A percentile compares a stretch with the other conserved stretches of the same genome.
Evolutionary conservation across 306 rosid species (phyloP).

Genomic region (Vigna mungo): DNA sequence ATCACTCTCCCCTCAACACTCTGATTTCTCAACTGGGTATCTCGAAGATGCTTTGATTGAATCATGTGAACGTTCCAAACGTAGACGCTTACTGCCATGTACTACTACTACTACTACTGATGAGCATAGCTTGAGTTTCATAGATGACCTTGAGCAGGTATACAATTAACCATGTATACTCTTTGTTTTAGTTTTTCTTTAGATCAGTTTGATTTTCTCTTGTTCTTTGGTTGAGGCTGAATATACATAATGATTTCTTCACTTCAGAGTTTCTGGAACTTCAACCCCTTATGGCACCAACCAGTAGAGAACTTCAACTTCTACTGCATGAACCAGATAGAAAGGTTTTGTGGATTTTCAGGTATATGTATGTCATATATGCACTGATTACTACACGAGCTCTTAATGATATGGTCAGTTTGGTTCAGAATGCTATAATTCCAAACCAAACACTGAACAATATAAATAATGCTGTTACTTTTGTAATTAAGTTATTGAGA

Average conservation of each 20-base stretch:
- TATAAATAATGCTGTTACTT: not conserved
- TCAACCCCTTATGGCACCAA: conserved; percentile 58
- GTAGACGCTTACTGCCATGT: conserved; percentile 68
- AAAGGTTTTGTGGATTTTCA: conserved; percentile 51
- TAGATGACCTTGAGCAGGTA: conserved; percentile 48
- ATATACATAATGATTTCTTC: not conserved
- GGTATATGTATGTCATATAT: conserved; percentile 38
- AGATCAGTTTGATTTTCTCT: conserved; percentile 5
- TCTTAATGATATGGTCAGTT: conserved; percentile 8
- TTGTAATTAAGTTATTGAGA: conserved; percentile 32
- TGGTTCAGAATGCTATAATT: not conserved
- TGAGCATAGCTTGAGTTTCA: conserved; percentile 46
- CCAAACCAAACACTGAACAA: conserved; percentile 22
- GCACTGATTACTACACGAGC: conserved; percentile 11
- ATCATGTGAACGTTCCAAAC: conserved; percentile 68
- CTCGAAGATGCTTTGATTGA: conserved; percentile 89
- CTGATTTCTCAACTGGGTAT: conserved; percentile 82
- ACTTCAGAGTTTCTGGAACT: conserved; percentile 66
- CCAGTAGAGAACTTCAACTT: conserved; percentile 62
- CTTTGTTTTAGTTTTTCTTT: not conserved
- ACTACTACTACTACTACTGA: conserved; percentile 22
- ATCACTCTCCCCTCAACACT: conserved; percentile 54
- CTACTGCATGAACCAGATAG: conserved; percentile 62
- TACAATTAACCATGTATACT: not conserved
- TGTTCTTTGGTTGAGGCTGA: conserved; percentile 35